Evolutionary conservation across 768 basidiomycete species (phyloP).

Genomic region (Mycena belliarum): DNA sequence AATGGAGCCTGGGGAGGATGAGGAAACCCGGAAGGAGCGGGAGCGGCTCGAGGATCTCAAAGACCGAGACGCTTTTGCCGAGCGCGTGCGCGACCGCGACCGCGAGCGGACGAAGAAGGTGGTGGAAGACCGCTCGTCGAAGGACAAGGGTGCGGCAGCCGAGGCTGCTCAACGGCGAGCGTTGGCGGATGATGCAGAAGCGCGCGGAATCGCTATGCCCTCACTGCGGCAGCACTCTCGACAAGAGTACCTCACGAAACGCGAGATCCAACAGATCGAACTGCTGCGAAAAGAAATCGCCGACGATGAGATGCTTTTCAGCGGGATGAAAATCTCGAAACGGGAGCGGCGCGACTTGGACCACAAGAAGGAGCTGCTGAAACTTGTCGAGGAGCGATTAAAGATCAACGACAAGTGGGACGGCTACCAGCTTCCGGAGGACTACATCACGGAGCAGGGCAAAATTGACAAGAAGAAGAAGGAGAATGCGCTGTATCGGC

Average conservation of each 20-base stretch:
- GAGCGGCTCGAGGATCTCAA: slow-evolving; percentile 77
- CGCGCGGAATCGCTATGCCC: slow-evolving; percentile 56
- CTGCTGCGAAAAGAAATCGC: slow-evolving; percentile 89
- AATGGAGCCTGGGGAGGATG: slow-evolving; percentile 64
- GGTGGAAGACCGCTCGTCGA: slow-evolving; percentile 89
- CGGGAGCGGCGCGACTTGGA: slow-evolving; percentile 81
- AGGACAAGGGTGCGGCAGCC: slow-evolving; percentile 67
- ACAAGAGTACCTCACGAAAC: slow-evolving; percentile 94
- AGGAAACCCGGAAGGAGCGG: slow-evolving; percentile 65
- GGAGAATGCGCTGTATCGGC: slow-evolving; percentile 86
- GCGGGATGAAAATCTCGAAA: slow-evolving; percentile 88
- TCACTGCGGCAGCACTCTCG: slow-evolving; percentile 86
- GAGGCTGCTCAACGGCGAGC: slow-evolving; percentile 82
- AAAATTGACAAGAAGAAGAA: slow-evolving; percentile 98
- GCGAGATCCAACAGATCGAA: slow-evolving; percentile 95
- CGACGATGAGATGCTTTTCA: slow-evolving; percentile 90
- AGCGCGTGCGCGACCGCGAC: slow-evolving; percentile 82
- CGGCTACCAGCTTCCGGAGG: slow-evolving; percentile 95
- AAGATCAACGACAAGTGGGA: slow-evolving; percentile 95
- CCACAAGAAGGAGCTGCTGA: slow-evolving; percentile 87
- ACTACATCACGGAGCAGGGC: slow-evolving; percentile 97
- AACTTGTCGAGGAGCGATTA: slow-evolving; percentile 90
- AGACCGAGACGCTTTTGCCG: slow-evolving; percentile 93
- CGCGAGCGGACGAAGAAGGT: slow-evolving; percentile 85
- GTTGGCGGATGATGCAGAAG: slow-evolving; percentile 76